Percentiles rank a stretch among this genome's conserved stretches.
phyloP scores from a whole-genome alignment of 1,139 yeast species.

The Candida sanyaensis region DNA sequence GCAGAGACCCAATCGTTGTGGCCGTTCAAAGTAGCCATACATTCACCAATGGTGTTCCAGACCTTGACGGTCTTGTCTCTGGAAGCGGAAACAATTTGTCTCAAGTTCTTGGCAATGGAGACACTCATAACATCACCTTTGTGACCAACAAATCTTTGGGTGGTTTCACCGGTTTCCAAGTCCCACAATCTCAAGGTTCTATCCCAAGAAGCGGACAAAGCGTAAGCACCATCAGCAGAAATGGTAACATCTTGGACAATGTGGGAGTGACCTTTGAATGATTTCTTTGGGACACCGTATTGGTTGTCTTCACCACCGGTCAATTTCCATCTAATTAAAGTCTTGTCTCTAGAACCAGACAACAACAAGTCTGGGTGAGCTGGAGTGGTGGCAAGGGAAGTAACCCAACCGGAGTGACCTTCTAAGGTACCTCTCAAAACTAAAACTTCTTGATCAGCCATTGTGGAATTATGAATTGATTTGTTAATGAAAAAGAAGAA shows the following conservation, averaged over 20 bases:
- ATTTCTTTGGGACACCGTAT: slow-evolving; percentile 98
- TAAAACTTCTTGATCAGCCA: slow-evolving; percentile 89
- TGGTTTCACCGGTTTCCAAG: slow-evolving; percentile 90
- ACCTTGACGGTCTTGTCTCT: slow-evolving; percentile 99
- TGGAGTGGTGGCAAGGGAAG: slow-evolving; percentile 97
- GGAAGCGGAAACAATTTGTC: slow-evolving; percentile 98
- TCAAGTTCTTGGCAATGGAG: slow-evolving; percentile 94
- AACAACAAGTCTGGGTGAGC: slow-evolving; percentile 98
- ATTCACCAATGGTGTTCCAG: slow-evolving; percentile 99
- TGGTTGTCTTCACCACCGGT: slow-evolving; percentile 94
- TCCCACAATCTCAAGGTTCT: slow-evolving; percentile 99
- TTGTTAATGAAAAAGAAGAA: neutral
- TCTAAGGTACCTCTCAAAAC: slow-evolving; percentile 99
- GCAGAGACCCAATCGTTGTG: slow-evolving; percentile 99
- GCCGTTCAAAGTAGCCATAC: slow-evolving; percentile 91
- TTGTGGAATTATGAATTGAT: slow-evolving; percentile 21
- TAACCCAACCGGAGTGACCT: slow-evolving; percentile 89
- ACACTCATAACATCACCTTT: slow-evolving; percentile 96
- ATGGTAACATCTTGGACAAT: slow-evolving; percentile 97
- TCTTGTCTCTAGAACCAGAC: slow-evolving; percentile 99
- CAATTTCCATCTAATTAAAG: slow-evolving; percentile 97
- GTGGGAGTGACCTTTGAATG: slow-evolving; percentile 99
- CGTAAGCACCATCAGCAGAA: slow-evolving; percentile 98
- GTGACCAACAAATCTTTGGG: slow-evolving; percentile 98
- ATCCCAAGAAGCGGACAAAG: slow-evolving; percentile 99